Conservation (phyloP, 2,329 filamentous ascomycete genomes). For the Diaporthe sp. region DNA sequence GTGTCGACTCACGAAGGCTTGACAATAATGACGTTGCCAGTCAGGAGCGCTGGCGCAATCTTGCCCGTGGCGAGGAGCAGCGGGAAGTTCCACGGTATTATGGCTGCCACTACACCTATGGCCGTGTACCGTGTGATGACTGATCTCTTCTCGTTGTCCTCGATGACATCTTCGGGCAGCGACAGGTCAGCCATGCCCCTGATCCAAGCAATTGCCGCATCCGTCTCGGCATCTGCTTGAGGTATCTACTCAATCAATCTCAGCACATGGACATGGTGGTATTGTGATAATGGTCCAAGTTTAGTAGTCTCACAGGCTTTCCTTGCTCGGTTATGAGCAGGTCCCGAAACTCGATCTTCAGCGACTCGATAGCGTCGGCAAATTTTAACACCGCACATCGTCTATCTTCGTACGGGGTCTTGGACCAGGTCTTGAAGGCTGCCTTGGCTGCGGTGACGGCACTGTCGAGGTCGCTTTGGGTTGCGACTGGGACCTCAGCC, state of each 20-base stretch:
- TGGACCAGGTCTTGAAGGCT: conserved; percentile 18
- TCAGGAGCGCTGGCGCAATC: conserved; percentile 67
- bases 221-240: not conserved
- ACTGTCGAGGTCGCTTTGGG: not conserved
- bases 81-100: conserved; percentile 11
- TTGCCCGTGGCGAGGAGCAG: conserved; percentile 51
- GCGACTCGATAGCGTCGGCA: not conserved
- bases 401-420: not conserved
- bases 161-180: not conserved
- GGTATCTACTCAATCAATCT: not conserved
- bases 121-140: not conserved
- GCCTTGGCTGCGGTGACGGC: not conserved
- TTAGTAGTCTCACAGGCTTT: not conserved
- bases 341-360: not conserved
- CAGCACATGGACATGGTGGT: not conserved
- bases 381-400: not conserved
- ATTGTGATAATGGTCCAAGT: not conserved
- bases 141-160: not conserved
- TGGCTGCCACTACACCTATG: conserved; percentile 5
- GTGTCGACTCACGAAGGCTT: conserved; percentile 66
- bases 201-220: not conserved
- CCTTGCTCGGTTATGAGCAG: not conserved
- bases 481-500: conserved; percentile 11
- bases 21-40: conserved; percentile 67
- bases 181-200: not conserved